Base-by-base conservation (phyloP, 176 grass and related monocot species). In the Musa schizocarpa region DNA sequence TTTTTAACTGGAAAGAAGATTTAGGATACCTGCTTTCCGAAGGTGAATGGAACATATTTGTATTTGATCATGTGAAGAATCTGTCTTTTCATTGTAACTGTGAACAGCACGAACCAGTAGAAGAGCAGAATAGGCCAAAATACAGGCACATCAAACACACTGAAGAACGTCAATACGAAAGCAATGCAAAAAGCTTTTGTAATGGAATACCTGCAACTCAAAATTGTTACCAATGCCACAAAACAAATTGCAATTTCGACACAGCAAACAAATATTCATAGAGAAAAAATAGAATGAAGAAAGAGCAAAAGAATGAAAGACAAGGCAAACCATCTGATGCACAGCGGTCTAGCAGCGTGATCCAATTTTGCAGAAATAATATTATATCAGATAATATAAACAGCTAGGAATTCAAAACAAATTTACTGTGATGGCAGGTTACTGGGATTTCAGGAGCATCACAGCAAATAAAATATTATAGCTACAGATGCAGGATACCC, bases 71-170 rank as follows among this genome's bases (percentile, higher is more conserved):
- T 92, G 82, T 92, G 87, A 59, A 84, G 87, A 61, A 92, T 84
- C 74, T 92, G 90, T 12, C 81, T 81, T 84, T 92, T 92, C 87
- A 92, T 89, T 80, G 90, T 89, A 62, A 89, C 81, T 6, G 87
- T 85, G 80, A 84, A 82, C 74, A 92, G 76, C 51, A 85, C 75
- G 25, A 86, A 86, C 79, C 87, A 92, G 65, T 89, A 92, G 69
- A 92, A 86, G 50, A 92, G 68, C 68, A 92, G 84, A 79, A 92
- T 92, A 52, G 90, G 90, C 90, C 87, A 92, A 84, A 92, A 92
- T 23, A 92, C 90, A 49, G 87, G 90, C 43, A 92, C 86, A 20
- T 92, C 79, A 22, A 92, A 92, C 59, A 87, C 52, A n/a, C 84
- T 84, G 76, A 92, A 92, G 67, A 92, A 92, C 65, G 90, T 92